Percentiles rank a stretch among this genome's conserved stretches.
phyloP scores from a whole-genome alignment of 768 basidiomycete species.

The Leccinellum rugosiceps region DNA sequence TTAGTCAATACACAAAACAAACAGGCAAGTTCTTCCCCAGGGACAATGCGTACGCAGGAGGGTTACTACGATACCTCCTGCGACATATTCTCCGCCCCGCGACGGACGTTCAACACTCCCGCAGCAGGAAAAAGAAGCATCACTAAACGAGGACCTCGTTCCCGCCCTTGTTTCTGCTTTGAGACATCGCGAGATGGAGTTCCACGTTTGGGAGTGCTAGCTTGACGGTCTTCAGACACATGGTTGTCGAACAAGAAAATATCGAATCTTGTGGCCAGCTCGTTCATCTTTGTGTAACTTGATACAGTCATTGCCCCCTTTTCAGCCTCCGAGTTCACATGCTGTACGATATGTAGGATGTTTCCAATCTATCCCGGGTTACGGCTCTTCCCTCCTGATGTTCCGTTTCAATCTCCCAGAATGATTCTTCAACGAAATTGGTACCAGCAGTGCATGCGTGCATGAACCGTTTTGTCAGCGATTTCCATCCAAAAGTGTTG shows the following conservation, averaged over 20 bases:
- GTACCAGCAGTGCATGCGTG: too few species aligned
- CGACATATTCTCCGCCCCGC: conserved; percentile 12
- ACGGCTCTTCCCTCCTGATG: background rate
- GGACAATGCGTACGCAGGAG: conserved; percentile 15
- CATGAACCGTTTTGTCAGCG: too few species aligned
- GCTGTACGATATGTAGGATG: background rate
- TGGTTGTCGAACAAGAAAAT: background rate
- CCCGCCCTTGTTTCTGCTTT: background rate
- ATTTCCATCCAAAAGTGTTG: too few species aligned
- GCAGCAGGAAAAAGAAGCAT: background rate
- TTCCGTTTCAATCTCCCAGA: background rate
- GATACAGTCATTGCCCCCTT: too few species aligned
- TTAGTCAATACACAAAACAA: conserved; percentile 7
- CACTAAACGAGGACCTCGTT: conserved; percentile 15
- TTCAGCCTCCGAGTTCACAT: background rate
- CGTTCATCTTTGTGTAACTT: background rate
- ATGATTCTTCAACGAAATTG: background rate
- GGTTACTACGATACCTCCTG: conserved; percentile 11
- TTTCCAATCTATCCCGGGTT: background rate
- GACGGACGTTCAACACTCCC: background rate
- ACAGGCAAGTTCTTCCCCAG: conserved; percentile 15
- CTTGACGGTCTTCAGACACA: background rate
- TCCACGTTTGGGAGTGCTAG: background rate
- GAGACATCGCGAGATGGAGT: background rate
- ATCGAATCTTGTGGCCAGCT: background rate